Evolutionary conservation across 495 filamentous ascomycete species (phyloP).

Genomic region (Hyaloscypha hepaticicola): DNA sequence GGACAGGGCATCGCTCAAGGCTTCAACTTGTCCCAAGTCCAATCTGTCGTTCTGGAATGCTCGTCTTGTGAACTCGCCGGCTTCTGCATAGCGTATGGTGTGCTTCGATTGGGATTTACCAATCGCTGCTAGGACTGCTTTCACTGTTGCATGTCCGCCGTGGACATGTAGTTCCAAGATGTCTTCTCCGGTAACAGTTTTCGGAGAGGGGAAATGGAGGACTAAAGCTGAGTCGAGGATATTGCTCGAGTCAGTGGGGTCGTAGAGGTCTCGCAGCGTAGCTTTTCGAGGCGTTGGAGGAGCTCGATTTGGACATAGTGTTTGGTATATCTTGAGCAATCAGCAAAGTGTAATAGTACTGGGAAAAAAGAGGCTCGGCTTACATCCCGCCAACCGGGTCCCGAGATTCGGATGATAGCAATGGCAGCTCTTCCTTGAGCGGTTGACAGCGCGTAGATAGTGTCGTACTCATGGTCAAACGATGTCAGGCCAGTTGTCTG

Average conservation of each 20-base stretch:
- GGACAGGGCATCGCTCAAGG: slow-evolving; percentile 77
- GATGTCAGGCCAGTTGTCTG: neutral
- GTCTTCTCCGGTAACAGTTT: slow-evolving; percentile 88
- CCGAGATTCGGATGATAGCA: slow-evolving; percentile 86
- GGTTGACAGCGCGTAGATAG: slow-evolving; percentile 92
- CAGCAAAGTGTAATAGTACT: slow-evolving; percentile 11
- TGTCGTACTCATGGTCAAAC: slow-evolving; percentile 42
- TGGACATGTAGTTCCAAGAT: slow-evolving; percentile 92
- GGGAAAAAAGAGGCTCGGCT: slow-evolving; percentile 24
- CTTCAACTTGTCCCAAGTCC: slow-evolving; percentile 91
- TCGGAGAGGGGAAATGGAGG: slow-evolving; percentile 82
- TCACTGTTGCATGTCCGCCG: slow-evolving; percentile 85
- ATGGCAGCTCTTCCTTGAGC: slow-evolving; percentile 85
- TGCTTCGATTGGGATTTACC: slow-evolving; percentile 37
- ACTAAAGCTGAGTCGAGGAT: slow-evolving; percentile 84
- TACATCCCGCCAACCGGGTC: slow-evolving; percentile 70
- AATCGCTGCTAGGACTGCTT: slow-evolving; percentile 79
- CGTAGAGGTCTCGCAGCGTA: slow-evolving; percentile 70
- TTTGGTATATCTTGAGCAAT: slow-evolving; percentile 65
- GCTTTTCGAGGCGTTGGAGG: slow-evolving; percentile 75
- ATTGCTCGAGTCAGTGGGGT: slow-evolving; percentile 47
- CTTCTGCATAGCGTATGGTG: slow-evolving; percentile 83
- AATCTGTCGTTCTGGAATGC: slow-evolving; percentile 87
- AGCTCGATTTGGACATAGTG: slow-evolving; percentile 64
- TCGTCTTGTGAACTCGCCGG: slow-evolving; percentile 92